A percentile compares a stretch with the other conserved stretches of the same genome.
Conservation (phyloP, 768 basidiomycete species). For the Suillus bovinus region DNA sequence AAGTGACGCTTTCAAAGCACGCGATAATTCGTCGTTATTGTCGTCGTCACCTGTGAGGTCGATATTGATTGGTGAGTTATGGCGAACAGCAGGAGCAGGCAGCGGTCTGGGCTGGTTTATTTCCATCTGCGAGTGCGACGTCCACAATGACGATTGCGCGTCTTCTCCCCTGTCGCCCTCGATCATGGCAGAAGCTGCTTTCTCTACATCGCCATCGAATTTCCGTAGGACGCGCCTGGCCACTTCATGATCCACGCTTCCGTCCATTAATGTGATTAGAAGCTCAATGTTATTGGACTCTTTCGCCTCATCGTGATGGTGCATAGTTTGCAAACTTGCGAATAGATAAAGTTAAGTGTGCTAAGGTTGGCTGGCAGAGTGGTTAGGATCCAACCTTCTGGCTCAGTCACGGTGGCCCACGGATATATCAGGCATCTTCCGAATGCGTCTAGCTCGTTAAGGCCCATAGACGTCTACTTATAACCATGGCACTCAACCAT, state of each 20-base stretch:
- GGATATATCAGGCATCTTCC: not conserved
- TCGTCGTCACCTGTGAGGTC: conserved; percentile 67
- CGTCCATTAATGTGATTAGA: conserved; percentile 41
- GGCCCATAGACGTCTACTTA: not conserved
- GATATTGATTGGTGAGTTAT: conserved; percentile 39
- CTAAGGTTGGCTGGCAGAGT: not conserved
- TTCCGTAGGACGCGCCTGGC: conserved; percentile 60
- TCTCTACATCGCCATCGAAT: conserved; percentile 57
- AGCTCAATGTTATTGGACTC: conserved; percentile 36
- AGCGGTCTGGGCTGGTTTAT: conserved; percentile 7
- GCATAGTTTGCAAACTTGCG: not conserved
- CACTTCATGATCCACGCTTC: conserved; percentile 42
- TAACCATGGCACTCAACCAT: too few relatives aligned
- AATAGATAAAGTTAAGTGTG: not conserved
- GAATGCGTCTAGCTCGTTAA: not conserved
- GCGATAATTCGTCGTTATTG: conserved; percentile 42
- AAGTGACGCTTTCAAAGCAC: conserved; percentile 56
- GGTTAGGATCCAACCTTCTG: not conserved
- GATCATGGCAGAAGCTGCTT: conserved; percentile 55
- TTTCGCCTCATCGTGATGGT: conserved; percentile 19
- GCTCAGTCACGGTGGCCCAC: not conserved
- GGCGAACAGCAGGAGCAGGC: conserved; percentile 19
- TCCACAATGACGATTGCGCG: conserved; percentile 11
- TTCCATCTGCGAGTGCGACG: conserved; percentile 18
- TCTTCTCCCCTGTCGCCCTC: conserved; percentile 50